A percentile compares a stretch with the other conserved stretches of the same genome.
Evolutionary conservation across 2,329 filamentous ascomycete species (phyloP).

Genomic region (Periconia sp.): DNA sequence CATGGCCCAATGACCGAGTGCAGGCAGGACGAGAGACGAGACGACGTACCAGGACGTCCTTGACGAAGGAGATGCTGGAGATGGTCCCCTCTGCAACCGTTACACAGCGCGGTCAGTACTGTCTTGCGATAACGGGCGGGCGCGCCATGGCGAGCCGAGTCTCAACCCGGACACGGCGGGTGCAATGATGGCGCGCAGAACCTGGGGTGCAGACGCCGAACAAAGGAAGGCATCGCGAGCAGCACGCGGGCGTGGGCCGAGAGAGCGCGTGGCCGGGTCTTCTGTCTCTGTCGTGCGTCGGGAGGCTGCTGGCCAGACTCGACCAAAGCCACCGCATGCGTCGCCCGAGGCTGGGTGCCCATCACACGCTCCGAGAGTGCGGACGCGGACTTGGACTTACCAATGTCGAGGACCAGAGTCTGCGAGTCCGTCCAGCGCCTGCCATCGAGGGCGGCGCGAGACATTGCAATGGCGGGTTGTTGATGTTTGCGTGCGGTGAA

Average conservation of each 20-base stretch:
- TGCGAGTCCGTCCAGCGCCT: slow-evolving; percentile 46
- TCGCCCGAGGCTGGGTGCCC: slow-evolving; percentile 9
- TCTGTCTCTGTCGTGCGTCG: slow-evolving; percentile 21
- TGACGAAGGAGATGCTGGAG: slow-evolving; percentile 84
- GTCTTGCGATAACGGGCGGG: slow-evolving; percentile 22
- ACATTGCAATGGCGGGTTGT: slow-evolving; percentile 32
- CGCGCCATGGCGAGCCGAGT: slow-evolving; percentile 23
- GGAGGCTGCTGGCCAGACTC: slow-evolving; percentile 26
- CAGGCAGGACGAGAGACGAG: slow-evolving; percentile 24
- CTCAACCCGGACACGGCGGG: too few species aligned
- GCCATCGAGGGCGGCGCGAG: slow-evolving; percentile 31
- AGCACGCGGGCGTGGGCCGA: too few species aligned
- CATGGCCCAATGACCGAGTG: too few species aligned
- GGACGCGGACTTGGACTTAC: slow-evolving; percentile 51
- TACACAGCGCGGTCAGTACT: slow-evolving; percentile 33
- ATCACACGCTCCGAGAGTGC: background rate
- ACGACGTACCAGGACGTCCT: slow-evolving; percentile 75
- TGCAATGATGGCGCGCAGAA: slow-evolving; percentile 29
- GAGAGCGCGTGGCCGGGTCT: too few species aligned
- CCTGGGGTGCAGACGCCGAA: slow-evolving; percentile 32
- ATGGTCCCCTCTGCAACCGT: slow-evolving; percentile 73
- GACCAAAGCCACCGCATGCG: slow-evolving; percentile 14
- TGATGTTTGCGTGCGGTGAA: slow-evolving; percentile 32
- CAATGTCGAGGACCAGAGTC: slow-evolving; percentile 64
- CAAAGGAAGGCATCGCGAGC: slow-evolving; percentile 8